These are phyloP conservation scores for Zanthoxylum bungeanum DNA, from an alignment of 345 rosid genomes.

Conservation along the genomic window DNA sequence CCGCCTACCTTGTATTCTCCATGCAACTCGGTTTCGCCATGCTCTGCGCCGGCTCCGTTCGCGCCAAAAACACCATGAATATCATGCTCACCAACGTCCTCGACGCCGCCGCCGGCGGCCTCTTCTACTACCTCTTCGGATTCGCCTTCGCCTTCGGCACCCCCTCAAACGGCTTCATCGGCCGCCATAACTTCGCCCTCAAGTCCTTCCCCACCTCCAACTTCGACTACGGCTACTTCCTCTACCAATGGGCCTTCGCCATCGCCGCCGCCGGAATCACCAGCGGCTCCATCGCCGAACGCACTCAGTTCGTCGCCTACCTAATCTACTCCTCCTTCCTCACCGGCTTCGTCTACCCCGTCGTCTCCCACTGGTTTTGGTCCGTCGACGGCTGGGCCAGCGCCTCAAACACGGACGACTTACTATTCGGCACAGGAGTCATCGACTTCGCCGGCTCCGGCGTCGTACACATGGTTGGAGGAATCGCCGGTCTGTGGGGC, in stretches of 20 bases:
- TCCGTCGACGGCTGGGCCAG: slow-evolving; percentile 86
- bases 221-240: slow-evolving; percentile 67
- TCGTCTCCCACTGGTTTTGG: slow-evolving; percentile 96
- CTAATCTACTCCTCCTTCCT: slow-evolving; percentile 76
- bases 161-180: slow-evolving; percentile 78
- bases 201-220: slow-evolving; percentile 22
- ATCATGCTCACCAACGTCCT: slow-evolving; percentile 96
- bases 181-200: slow-evolving; percentile 68
- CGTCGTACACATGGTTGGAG: slow-evolving; percentile 79
- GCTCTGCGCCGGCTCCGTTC: slow-evolving; percentile 96
- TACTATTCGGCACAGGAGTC: slow-evolving; percentile 63
- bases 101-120: slow-evolving; percentile 86
- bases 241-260: slow-evolving; percentile 95
- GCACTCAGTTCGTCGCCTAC: slow-evolving; percentile 87
- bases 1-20: slow-evolving; percentile 85
- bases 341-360: slow-evolving; percentile 89
- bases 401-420: slow-evolving; percentile 31
- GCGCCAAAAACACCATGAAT: slow-evolving; percentile 93
- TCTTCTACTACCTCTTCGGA: slow-evolving; percentile 86
- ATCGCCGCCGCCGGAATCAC: slow-evolving; percentile 96
- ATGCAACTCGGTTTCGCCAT: slow-evolving; percentile 97
- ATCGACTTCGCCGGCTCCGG: slow-evolving; percentile 83
- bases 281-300: slow-evolving; percentile 89
- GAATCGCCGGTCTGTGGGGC: slow-evolving; percentile 80
- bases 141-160: slow-evolving; percentile 88